These are phyloP conservation scores for Capillidium heterosporum DNA, from an alignment of 371 early-diverging fungal species.

Conservation along the genomic window DNA sequence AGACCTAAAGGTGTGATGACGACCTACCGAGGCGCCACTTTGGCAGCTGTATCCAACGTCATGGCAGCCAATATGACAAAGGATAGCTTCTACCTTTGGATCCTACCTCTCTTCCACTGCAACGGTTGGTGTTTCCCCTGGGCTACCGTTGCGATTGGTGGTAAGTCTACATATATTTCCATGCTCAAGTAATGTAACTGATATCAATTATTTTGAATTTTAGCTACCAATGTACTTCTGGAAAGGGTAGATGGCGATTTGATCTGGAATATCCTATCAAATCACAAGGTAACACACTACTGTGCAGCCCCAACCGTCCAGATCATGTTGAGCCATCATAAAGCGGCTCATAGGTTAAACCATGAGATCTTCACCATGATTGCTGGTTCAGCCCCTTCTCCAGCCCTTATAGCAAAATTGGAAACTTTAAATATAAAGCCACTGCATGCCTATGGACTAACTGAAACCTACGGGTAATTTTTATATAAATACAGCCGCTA, in stretches of 20 bases:
- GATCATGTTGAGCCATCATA: slow-evolving; percentile 35
- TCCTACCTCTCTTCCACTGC: slow-evolving; percentile 48
- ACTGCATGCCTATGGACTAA: slow-evolving; percentile 47
- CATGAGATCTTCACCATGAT: slow-evolving; percentile 25
- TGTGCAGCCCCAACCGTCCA: slow-evolving; percentile 50
- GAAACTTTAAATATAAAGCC: slow-evolving; percentile 28
- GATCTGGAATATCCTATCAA: slow-evolving; percentile 32
- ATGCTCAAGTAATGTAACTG: neutral
- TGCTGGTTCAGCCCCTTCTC: slow-evolving; percentile 37
- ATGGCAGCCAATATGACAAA: slow-evolving; percentile 24
- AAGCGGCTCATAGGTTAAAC: slow-evolving; percentile 19
- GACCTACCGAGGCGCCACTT: slow-evolving; percentile 45
- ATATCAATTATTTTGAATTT: neutral
- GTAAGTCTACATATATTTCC: slow-evolving; percentile 7
- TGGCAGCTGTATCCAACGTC: slow-evolving; percentile 25
- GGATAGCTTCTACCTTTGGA: slow-evolving; percentile 33
- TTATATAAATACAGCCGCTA: neutral
- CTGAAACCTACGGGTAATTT: slow-evolving; percentile 33
- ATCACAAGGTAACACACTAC: slow-evolving; percentile 36
- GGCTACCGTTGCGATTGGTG: slow-evolving; percentile 34
- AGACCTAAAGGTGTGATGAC: slow-evolving; percentile 59
- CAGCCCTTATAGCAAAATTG: slow-evolving; percentile 28
- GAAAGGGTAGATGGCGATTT: slow-evolving; percentile 32
- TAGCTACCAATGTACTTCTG: slow-evolving; percentile 31
- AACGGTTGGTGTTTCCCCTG: slow-evolving; percentile 50